A percentile compares a stretch with the other conserved stretches of the same genome.
phyloP scores from a whole-genome alignment of 345 rosid genomes.

The Nephelium lappaceum region DNA sequence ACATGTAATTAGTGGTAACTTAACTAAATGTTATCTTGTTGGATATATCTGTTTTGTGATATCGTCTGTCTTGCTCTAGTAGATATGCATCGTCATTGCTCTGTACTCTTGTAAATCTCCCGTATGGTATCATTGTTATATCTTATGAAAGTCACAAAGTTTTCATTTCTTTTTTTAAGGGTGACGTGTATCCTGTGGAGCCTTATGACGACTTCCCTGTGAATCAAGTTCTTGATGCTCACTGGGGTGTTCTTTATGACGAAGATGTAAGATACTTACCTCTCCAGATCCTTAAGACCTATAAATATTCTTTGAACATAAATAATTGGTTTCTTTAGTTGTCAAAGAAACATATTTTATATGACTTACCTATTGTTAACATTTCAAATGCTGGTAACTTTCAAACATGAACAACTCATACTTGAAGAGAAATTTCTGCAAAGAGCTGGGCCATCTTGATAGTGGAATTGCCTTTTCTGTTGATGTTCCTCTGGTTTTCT shows the following conservation, averaged over 20 bases:
- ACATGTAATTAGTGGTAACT: not conserved
- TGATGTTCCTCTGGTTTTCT: not conserved
- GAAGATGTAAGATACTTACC: conserved; percentile 70
- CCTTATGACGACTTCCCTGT: conserved; percentile 43
- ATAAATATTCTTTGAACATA: not conserved
- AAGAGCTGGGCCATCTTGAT: not conserved
- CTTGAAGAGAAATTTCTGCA: not conserved
- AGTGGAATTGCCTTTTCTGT: not conserved
- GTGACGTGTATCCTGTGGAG: conserved; percentile 97
- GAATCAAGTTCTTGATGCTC: conserved; percentile 87
- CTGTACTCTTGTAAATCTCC: conserved; percentile 5
- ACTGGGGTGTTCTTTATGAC: conserved; percentile 88
- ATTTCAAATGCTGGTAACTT: not conserved
- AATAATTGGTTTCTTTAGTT: not conserved
- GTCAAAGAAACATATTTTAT: not conserved
- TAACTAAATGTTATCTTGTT: not conserved
- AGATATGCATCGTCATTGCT: conserved; percentile 7
- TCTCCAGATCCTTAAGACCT: not conserved
- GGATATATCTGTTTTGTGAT: not conserved
- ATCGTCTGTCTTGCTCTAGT: not conserved
- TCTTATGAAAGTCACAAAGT: not conserved
- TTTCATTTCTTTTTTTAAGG: conserved; percentile 44
- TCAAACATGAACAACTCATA: not conserved
- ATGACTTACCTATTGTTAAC: not conserved
- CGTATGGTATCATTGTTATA: conserved; percentile 1